phyloP scores from a whole-genome alignment of 2,329 filamentous ascomycete species.

The Mollisia scopiformis region DNA sequence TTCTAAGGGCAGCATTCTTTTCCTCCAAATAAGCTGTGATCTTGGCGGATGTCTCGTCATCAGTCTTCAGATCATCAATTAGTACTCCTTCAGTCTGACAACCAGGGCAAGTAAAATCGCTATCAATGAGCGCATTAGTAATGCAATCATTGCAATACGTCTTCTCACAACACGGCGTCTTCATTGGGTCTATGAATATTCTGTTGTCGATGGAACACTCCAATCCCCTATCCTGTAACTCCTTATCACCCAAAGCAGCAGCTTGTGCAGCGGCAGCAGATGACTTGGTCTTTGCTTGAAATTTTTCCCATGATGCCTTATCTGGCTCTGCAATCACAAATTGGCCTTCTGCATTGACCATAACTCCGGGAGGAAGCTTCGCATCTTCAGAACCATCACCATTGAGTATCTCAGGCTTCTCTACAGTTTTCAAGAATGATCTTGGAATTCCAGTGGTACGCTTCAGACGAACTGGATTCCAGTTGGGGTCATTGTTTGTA shows the following conservation, averaged over 20 bases:
- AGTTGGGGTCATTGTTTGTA: constrained; percentile 97
- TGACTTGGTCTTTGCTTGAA: constrained; percentile 90
- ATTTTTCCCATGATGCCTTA: constrained; percentile 94
- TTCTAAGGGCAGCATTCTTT: constrained; percentile 46
- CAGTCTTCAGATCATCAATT: constrained; percentile 85
- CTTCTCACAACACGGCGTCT: constrained; percentile 97
- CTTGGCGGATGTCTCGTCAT: constrained; percentile 77
- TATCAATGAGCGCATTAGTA: constrained; percentile 97
- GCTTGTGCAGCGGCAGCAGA: constrained; percentile 82
- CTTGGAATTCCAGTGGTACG: constrained; percentile 95
- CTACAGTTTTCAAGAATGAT: constrained; percentile 93
- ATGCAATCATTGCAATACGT: constrained; percentile 99
- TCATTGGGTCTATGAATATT: constrained; percentile 98
- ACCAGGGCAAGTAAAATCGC: constrained; percentile 92
- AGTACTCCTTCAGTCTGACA: constrained; percentile 90
- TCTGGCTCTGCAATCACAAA: constrained; percentile 97
- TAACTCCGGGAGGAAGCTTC: constrained; percentile 85
- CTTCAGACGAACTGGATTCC: constrained; percentile 89
- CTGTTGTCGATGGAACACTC: constrained; percentile 97
- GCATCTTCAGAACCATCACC: constrained; percentile 78
- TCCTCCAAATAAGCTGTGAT: constrained; percentile 75
- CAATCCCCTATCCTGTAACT: constrained; percentile 83
- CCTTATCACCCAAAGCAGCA: constrained; percentile 77
- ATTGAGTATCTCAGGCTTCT: constrained; percentile 79
- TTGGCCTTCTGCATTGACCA: constrained; percentile 97